Evolutionary conservation across 192 early-diverging fungal genomes (phyloP).

Genomic region (Backusella mclennaniae): DNA sequence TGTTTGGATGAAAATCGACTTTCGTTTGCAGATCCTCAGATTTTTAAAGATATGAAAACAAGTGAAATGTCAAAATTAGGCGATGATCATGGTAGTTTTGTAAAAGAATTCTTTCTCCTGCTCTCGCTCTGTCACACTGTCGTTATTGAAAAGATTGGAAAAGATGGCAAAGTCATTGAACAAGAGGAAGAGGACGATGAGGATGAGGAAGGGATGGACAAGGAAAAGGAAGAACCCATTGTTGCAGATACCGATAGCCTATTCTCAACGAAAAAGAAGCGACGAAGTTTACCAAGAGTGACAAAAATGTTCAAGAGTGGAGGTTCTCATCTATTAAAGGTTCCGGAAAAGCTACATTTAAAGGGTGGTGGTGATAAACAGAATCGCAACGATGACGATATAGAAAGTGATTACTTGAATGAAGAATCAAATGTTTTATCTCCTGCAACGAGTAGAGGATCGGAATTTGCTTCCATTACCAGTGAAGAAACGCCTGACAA

Average conservation of each 20-base stretch:
- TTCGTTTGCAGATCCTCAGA: conserved; percentile 81
- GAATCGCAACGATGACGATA: background rate
- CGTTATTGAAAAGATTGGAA: conserved; percentile 67
- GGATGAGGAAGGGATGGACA: background rate
- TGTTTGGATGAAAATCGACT: conserved; percentile 62
- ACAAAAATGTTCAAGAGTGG: background rate
- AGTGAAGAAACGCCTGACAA: conserved; percentile 13
- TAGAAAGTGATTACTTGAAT: background rate
- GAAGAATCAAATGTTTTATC: conserved; percentile 46
- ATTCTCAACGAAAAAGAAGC: background rate
- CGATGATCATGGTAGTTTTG: conserved; percentile 18
- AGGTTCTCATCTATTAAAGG: background rate
- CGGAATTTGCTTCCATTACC: conserved; percentile 3
- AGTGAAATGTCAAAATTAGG: conserved; percentile 12
- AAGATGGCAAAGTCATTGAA: conserved; percentile 45
- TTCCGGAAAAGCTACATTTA: background rate
- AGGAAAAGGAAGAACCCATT: background rate
- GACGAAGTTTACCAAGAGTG: background rate
- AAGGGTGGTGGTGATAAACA: background rate
- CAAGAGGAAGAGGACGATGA: conserved; percentile 30
- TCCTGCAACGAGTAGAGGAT: conserved; percentile 12
- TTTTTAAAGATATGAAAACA: conserved; percentile 69
- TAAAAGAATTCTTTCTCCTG: conserved; percentile 84
- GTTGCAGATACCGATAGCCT: background rate
- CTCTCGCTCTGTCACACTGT: conserved; percentile 95